Percentiles rank a stretch among this genome's conserved stretches.
These are phyloP conservation scores for Zymoseptoria pseudotritici DNA, from an alignment of 2,329 filamentous ascomycete species.

Conservation along the genomic window DNA sequence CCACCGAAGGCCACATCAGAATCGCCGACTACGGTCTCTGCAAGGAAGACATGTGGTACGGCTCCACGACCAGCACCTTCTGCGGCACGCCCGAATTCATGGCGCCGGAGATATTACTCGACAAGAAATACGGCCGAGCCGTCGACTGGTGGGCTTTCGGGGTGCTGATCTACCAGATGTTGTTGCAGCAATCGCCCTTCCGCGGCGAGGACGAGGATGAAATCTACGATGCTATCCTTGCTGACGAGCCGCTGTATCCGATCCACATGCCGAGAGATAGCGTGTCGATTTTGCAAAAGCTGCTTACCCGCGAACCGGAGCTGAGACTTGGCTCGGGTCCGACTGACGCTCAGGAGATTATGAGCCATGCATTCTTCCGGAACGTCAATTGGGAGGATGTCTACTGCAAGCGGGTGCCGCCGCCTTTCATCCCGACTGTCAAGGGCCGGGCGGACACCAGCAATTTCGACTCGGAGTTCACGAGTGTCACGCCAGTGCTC, in stretches of 20 bases:
- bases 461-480: conserved; percentile 98
- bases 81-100: conserved; percentile 99
- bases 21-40: conserved; percentile 97
- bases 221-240: conserved; percentile 97
- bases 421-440: conserved; percentile 84
- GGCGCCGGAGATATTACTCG: conserved; percentile 95
- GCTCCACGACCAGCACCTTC: conserved; percentile 92
- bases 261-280: conserved; percentile 98
- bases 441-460: conserved; percentile 95
- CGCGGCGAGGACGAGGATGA: conserved; percentile 98
- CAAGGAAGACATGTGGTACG: conserved; percentile 99
- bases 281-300: conserved; percentile 94
- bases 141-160: conserved; percentile 99
- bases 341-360: conserved; percentile 95
- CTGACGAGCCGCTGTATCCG: conserved; percentile 93
- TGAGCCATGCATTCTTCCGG: conserved; percentile 97
- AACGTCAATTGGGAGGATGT: conserved; percentile 99
- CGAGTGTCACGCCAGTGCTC: conserved; percentile 92
- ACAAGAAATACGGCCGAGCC: conserved; percentile 95
- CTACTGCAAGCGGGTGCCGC: conserved; percentile 84
- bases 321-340: conserved; percentile 86
- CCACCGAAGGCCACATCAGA: conserved; percentile 95
- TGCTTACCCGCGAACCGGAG: conserved; percentile 91
- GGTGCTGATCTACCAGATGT: conserved; percentile 98
- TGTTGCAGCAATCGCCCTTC: conserved; percentile 97